These are phyloP conservation scores for Rhizophora mangle DNA, from an alignment of 345 rosid species.

Conservation along the genomic window DNA sequence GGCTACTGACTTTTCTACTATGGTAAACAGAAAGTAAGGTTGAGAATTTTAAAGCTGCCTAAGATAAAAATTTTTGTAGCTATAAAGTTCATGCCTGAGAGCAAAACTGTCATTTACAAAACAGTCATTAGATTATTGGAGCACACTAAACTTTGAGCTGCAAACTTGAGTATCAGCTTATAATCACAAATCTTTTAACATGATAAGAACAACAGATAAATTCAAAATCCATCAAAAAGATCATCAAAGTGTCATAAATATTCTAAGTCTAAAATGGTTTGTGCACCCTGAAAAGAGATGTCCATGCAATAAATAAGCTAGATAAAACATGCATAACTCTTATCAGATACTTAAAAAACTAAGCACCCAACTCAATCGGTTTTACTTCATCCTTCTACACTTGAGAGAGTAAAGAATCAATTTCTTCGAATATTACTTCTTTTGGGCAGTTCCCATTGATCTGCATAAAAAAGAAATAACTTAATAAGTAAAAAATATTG, in stretches of 20 bases:
- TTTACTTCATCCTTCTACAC: too few relatives aligned
- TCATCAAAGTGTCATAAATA: neutral
- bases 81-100: neutral
- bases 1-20: too few relatives aligned
- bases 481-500: conserved; percentile 14
- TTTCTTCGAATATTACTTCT: too few relatives aligned
- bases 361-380: conserved; percentile 32
- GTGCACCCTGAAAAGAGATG: too few relatives aligned
- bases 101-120: neutral
- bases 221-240: neutral
- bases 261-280: neutral
- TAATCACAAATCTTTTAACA: neutral
- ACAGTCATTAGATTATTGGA: neutral
- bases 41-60: neutral
- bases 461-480: neutral
- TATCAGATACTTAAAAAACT: conserved; percentile 19
- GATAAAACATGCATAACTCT: conserved; percentile 1
- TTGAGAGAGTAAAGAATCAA: too few relatives aligned
- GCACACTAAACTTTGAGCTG: neutral
- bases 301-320: neutral
- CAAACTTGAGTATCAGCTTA: neutral
- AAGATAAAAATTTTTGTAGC: neutral
- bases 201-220: neutral
- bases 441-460: too few relatives aligned
- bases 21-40: conserved; percentile 2